Conservation (phyloP, 768 basidiomycete species). For the Lactarius sanguifluus region DNA sequence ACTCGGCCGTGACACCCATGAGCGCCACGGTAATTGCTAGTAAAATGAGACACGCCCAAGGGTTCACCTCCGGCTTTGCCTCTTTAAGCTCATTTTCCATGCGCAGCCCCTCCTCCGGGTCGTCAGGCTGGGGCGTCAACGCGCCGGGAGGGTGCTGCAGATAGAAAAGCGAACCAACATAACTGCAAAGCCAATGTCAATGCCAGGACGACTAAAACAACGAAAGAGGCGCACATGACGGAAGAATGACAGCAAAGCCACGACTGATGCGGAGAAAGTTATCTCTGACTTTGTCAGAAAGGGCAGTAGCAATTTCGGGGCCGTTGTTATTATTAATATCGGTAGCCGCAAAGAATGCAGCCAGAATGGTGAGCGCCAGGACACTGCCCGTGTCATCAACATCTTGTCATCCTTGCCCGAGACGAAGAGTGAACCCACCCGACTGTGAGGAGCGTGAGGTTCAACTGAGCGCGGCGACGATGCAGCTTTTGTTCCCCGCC, state of each 20-base stretch:
- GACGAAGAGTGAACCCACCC: conserved; percentile 46
- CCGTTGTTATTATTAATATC: conserved; percentile 39
- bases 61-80: conserved; percentile 59
- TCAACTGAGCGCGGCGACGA: conserved; percentile 62
- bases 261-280: conserved; percentile 63
- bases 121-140: conserved; percentile 43
- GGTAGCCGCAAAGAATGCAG: conserved; percentile 65
- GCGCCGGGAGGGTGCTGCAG: conserved; percentile 68
- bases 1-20: conserved; percentile 71
- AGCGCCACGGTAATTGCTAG: conserved; percentile 54
- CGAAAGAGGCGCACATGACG: conserved; percentile 45
- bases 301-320: conserved; percentile 30
- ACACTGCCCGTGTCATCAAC: conserved; percentile 43
- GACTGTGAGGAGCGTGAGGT: conserved; percentile 65
- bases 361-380: conserved; percentile 60
- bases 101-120: conserved; percentile 35
- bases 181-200: conserved; percentile 40
- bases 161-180: conserved; percentile 66
- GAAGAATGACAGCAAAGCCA: conserved; percentile 61
- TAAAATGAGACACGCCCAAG: conserved; percentile 58
- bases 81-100: conserved; percentile 44
- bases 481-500: conserved; percentile 73
- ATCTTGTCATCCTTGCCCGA: not conserved
- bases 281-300: conserved; percentile 46
- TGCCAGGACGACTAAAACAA: not conserved